Conservation (phyloP, 1,284 basidiomycete genomes). For the Chalciporus sp. region DNA sequence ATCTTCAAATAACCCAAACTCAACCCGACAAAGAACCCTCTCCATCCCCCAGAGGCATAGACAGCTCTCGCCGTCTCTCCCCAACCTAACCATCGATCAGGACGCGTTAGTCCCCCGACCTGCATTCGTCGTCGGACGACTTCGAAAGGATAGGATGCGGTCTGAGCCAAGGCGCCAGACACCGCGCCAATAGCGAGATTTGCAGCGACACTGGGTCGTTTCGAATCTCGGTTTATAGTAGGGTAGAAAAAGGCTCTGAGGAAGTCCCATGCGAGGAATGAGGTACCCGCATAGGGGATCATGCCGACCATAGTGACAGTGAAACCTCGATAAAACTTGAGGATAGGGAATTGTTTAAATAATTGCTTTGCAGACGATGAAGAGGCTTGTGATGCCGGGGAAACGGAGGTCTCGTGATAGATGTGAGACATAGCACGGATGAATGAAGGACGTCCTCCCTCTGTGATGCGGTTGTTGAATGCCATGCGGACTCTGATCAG, state of each 20-base stretch:
- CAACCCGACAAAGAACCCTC: constrained; percentile 93
- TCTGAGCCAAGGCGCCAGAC: constrained; percentile 90
- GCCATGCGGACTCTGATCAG: constrained; percentile 95
- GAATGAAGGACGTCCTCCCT: constrained; percentile 57
- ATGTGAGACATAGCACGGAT: constrained; percentile 63
- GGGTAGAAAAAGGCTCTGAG: constrained; percentile 71
- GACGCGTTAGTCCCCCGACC: constrained; percentile 84
- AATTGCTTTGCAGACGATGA: constrained; percentile 33
- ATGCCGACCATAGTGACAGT: constrained; percentile 90
- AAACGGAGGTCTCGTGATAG: constrained; percentile 65
- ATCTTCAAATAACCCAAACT: constrained; percentile 95
- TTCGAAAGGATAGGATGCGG: constrained; percentile 95
- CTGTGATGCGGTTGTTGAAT: constrained; percentile 68
- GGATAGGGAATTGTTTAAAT: constrained; percentile 64
- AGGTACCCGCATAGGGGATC: constrained; percentile 96
- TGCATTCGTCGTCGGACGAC: constrained; percentile 95
- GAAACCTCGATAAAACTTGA: constrained; percentile 97
- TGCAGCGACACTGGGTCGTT: constrained; percentile 48
- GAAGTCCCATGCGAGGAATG: constrained; percentile 91
- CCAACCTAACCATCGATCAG: constrained; percentile 80
- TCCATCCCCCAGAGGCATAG: constrained; percentile 72
- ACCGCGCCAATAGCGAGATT: constrained; percentile 85
- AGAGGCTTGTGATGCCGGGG: constrained; percentile 28
- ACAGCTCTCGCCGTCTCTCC: constrained; percentile 75
- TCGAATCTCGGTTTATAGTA: constrained; percentile 37